Base-by-base conservation (phyloP, 805 yeast genomes). In the Candida patagonica region DNA sequence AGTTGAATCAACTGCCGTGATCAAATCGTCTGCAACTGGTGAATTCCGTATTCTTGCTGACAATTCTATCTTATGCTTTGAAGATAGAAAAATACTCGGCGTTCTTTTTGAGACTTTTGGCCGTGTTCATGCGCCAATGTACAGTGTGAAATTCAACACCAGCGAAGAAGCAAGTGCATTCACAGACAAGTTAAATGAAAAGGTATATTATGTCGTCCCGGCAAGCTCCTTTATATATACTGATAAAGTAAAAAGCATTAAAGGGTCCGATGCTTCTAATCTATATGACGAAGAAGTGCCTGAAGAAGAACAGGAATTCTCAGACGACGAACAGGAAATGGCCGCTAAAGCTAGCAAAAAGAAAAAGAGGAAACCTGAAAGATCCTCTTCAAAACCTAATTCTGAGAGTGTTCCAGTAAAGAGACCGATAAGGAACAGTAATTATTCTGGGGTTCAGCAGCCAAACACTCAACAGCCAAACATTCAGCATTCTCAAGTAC, bases 181-280 rank as follows among this genome's bases (percentile, higher is more conserved):
- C 42, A 63, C 65, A 37, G 69, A 62, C 2, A 61, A 54, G 20
- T 68, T 69, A 38, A 88, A 85, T 1, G 57, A 60, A 12, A 69
- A 68, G 31, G 89, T 80, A 0, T 85, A 52, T 57, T 85, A 81
- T 49, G 89, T 88, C 5, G 92, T 83, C 1, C 80, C 87, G 2
- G 81, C 75, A 26, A 80, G 96, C 0, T 72, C 80, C 40, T 89
- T 87, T 61, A 66, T 82, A 6, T 75, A 78, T 47, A 89, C 97
- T 0, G 81, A 80, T 38, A 63, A 74, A 19, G 70, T 88, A 41
- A 83, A 76, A 50, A 63, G 70, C 17, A 43, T 78, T 15, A 88
- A 80, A 53, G 98, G 97, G 19, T 80, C 87, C 1, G 98, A 92
- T 63, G 98, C 98, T 0, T 82, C 94, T 53, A 92, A 92, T 52